Conservation (phyloP, 2,329 filamentous ascomycete species). For the Claviceps spartinae region DNA sequence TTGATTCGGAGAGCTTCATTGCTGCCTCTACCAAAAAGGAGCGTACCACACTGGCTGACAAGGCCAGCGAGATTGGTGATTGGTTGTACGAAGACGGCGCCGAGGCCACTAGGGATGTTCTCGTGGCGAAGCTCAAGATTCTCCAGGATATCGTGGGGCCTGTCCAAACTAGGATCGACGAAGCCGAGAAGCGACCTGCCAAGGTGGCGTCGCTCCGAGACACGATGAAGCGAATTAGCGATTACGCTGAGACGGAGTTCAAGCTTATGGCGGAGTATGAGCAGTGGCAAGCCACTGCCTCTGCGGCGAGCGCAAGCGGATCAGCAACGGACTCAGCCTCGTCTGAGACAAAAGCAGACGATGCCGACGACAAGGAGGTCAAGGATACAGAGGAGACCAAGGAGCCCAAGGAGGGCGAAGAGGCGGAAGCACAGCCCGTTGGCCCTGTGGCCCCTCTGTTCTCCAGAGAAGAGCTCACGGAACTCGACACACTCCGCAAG, state of each 20-base stretch:
- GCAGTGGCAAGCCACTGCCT: constrained; percentile 39
- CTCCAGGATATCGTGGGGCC: constrained; percentile 68
- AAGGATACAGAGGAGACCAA: constrained; percentile 6
- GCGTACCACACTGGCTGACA: constrained; percentile 51
- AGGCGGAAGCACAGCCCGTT: constrained; percentile 30
- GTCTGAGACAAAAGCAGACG: constrained; percentile 35
- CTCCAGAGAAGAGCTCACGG: constrained; percentile 55
- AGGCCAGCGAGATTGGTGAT: constrained; percentile 58
- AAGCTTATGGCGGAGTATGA: constrained; percentile 58
- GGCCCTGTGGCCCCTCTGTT: constrained; percentile 54
- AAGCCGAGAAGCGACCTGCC: constrained; percentile 57
- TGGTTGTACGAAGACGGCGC: constrained; percentile 85
- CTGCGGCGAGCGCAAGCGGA: constrained; percentile 22
- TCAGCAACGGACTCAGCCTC: constrained; percentile 34
- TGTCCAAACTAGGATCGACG: constrained; percentile 60
- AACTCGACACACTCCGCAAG: constrained; percentile 48
- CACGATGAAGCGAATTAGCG: constrained; percentile 55
- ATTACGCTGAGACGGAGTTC: constrained; percentile 57
- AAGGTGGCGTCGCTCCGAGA: constrained; percentile 54
- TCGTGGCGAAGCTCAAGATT: constrained; percentile 63
- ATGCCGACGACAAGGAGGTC: constrained; percentile 48
- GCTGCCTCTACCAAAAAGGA: constrained; percentile 55
- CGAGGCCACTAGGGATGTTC: constrained; percentile 58
- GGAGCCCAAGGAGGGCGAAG: constrained; percentile 25
- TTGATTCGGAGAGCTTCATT: constrained; percentile 65